These are phyloP conservation scores for Aphanomyces cochlioides DNA, from an alignment of 352 stramenopile genomes.

Conservation along the genomic window DNA sequence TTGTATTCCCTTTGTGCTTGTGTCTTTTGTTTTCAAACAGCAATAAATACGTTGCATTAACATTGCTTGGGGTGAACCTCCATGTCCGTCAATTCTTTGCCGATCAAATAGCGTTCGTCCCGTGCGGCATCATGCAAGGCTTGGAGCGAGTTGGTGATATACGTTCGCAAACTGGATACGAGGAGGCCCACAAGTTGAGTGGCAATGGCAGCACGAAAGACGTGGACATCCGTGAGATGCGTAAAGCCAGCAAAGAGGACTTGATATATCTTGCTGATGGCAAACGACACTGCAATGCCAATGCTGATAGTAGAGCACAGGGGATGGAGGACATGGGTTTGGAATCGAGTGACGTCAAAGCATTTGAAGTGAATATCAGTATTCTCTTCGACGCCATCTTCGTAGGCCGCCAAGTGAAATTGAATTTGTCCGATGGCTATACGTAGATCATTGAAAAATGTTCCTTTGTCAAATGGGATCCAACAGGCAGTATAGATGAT, in stretches of 20 bases:
- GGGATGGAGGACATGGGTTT: conserved; percentile 55
- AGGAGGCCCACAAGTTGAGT: conserved; percentile 40
- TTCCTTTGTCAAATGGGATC: conserved; percentile 12
- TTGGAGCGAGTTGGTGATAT: conserved; percentile 55
- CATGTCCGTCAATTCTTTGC: conserved; percentile 82
- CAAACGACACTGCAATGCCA: conserved; percentile 50
- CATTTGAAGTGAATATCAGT: conserved; percentile 64
- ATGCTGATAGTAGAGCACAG: conserved; percentile 49
- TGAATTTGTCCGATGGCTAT: conserved; percentile 12
- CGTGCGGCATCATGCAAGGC: conserved; percentile 80
- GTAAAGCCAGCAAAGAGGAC: conserved; percentile 40
- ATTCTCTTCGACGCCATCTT: conserved; percentile 33
- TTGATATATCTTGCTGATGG: conserved; percentile 42
- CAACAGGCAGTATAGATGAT: conserved; percentile 70
- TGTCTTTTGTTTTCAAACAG: conserved; percentile 13
- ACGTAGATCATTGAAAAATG: neutral
- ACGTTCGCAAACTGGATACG: conserved; percentile 44
- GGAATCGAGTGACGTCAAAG: conserved; percentile 68
- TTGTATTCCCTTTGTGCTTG: neutral
- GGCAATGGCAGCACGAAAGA: conserved; percentile 31
- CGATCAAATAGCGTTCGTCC: conserved; percentile 85
- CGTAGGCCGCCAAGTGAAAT: conserved; percentile 23
- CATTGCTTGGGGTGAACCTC: conserved; percentile 20
- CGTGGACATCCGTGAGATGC: conserved; percentile 50
- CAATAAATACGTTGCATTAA: conserved; percentile 1